Conservation (phyloP, 2,329 filamentous ascomycete genomes). For the Cladosporium sp. region DNA sequence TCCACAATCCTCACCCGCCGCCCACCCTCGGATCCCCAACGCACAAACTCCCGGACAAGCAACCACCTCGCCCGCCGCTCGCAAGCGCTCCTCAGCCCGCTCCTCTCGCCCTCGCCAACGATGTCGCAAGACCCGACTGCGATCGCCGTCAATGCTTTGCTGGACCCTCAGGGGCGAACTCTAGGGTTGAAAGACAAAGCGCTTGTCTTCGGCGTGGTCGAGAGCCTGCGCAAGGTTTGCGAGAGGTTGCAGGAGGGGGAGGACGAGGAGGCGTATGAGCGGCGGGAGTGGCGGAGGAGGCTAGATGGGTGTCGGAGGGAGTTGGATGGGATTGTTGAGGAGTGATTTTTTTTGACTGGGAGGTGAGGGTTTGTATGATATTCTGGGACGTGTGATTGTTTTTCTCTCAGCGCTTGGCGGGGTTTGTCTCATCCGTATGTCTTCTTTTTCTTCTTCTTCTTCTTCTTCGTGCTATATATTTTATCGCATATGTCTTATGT, state of each 20-base stretch:
- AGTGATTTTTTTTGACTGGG: too few species aligned
- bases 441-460: neutral
- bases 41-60: constrained; percentile 7
- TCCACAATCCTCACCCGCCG: constrained; percentile 19
- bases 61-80: neutral
- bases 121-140: constrained; percentile 33
- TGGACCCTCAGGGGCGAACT: constrained; percentile 34
- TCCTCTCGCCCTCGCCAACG: constrained; percentile 23
- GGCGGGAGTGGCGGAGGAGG: constrained; percentile 41
- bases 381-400: too few species aligned
- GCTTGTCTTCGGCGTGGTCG: constrained; percentile 47
- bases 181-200: constrained; percentile 54
- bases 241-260: constrained; percentile 44
- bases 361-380: neutral
- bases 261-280: constrained; percentile 56
- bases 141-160: constrained; percentile 36
- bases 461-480: neutral
- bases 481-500: too few species aligned
- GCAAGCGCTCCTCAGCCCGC: constrained; percentile 29
- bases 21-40: constrained; percentile 18
- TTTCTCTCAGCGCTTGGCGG: too few species aligned
- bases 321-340: neutral
- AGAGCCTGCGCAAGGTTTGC: constrained; percentile 53
- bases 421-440: too few species aligned
- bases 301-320: constrained; percentile 2